Evolutionary conservation across 306 rosid species (phyloP).

Genomic region (Rubus idaeus): DNA sequence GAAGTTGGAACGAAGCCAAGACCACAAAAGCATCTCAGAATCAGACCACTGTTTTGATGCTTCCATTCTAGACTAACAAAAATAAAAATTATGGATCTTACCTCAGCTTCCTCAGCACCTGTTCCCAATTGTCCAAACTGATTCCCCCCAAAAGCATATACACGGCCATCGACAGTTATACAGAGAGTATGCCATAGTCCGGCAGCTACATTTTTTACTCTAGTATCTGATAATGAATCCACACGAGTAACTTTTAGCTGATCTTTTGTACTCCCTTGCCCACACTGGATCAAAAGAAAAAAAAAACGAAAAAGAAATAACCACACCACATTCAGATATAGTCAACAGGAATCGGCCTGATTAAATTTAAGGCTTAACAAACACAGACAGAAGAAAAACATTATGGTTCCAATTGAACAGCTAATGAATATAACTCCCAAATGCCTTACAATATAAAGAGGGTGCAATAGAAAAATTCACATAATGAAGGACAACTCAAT

Average conservation of each 20-base stretch:
- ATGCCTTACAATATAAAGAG: background rate
- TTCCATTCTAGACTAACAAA: background rate
- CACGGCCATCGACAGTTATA: constrained; percentile 55
- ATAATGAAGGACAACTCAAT: background rate
- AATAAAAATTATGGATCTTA: constrained; percentile 17
- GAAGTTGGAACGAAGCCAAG: background rate
- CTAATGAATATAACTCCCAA: background rate
- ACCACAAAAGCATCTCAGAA: background rate
- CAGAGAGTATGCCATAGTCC: constrained; percentile 95
- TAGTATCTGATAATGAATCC: constrained; percentile 53
- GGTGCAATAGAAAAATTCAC: background rate
- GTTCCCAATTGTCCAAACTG: constrained; percentile 95
- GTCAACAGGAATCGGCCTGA: background rate
- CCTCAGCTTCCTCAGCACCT: constrained; percentile 74
- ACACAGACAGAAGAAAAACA: background rate
- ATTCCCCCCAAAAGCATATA: constrained; percentile 83
- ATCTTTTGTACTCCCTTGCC: constrained; percentile 75
- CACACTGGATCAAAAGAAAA: constrained; percentile 55
- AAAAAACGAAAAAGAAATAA: background rate
- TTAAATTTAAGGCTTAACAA: background rate
- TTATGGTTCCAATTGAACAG: background rate
- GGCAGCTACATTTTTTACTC: constrained; percentile 60
- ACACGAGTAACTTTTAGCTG: constrained; percentile 68
- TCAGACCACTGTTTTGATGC: background rate
- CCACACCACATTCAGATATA: background rate